Evolutionary conservation across 306 rosid genomes (phyloP).

Genomic region (Benincasa hispida): DNA sequence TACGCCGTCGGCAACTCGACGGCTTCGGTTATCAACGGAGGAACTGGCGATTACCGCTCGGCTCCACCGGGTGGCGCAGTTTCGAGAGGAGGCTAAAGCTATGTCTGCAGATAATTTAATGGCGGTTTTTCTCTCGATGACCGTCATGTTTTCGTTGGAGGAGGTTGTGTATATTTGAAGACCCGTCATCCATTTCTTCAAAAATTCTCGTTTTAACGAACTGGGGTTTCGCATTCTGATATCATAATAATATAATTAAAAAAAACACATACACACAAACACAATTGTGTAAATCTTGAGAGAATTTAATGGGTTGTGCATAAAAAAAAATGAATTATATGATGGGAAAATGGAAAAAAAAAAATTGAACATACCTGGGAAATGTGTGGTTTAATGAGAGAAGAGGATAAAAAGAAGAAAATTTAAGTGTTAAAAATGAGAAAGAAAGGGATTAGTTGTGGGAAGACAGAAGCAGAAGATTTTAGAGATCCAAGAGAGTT

Average conservation of each 20-base stretch:
- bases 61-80: slow-evolving; percentile 49
- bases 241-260: background rate
- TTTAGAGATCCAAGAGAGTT: slow-evolving; percentile 33
- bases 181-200: slow-evolving; percentile 52
- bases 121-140: slow-evolving; percentile 53
- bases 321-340: background rate
- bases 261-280: background rate
- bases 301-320: background rate
- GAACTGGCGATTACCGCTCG: slow-evolving; percentile 39
- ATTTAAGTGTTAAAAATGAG: background rate
- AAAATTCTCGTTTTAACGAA: slow-evolving; percentile 47
- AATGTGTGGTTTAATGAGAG: background rate
- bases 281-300: too few species aligned
- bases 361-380: slow-evolving; percentile 19
- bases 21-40: slow-evolving; percentile 2
- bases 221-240: slow-evolving; percentile 39
- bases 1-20: slow-evolving; percentile 5
- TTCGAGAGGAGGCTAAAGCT: slow-evolving; percentile 73
- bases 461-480: slow-evolving; percentile 11
- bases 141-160: slow-evolving; percentile 35
- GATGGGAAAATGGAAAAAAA: background rate
- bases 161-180: slow-evolving; percentile 28
- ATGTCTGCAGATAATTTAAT: slow-evolving; percentile 70
- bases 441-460: background rate
- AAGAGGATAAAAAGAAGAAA: background rate